Base-by-base conservation (phyloP, 2,329 filamentous ascomycete species). In the Cercospora janseana region DNA sequence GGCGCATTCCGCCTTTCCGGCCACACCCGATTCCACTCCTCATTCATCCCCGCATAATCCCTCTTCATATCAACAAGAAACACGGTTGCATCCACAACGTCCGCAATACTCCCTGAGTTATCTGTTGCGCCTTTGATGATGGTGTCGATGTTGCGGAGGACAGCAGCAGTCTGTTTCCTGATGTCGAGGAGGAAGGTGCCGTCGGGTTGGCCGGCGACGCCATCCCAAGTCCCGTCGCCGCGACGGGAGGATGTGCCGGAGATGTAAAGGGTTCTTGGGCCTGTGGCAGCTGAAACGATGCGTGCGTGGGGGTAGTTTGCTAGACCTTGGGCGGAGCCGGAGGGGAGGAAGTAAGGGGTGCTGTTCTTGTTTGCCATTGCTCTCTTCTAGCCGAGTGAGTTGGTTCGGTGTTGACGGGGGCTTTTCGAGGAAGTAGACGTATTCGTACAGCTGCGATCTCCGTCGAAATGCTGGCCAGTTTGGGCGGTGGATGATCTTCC, bases 21-120 rank as follows among this genome's bases (percentile, higher is more conserved):
- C 52, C 70, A 75, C 6, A 74, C 64, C 57, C 71, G 70, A 52
- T 75, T 75, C 72, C 72, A 75, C 55, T 71, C 72, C 55, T 72
- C 71, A 43, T 75, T 74, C 71, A 74, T 74, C 12, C 67, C 72
- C 4, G 64, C 63, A 50, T 75, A 74, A 23, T 75, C 62, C 1
- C 56, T 60, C 52, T 72, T 65, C 69, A 73, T 73, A 51, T 74
- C 69, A 7, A 69, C 34, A 4, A 74, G 58, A 45, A 72, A 75
- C 8, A 75, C 69, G 8, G 69, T 67, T 3, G 70, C 60, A 27
- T 56, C 54, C 3, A 56, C 49, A 10, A 56, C 40, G 28, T 56
- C 42, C 4, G 51, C 51, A 6, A 56, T 51, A 41, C 54, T 51
- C 31, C 54, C 48, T 24, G 12, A 47, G 6, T 48, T 45, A 21